Percentiles rank a stretch among this genome's conserved stretches.
phyloP scores from a whole-genome alignment of 345 rosid genomes.

The Nephelium lappaceum region DNA sequence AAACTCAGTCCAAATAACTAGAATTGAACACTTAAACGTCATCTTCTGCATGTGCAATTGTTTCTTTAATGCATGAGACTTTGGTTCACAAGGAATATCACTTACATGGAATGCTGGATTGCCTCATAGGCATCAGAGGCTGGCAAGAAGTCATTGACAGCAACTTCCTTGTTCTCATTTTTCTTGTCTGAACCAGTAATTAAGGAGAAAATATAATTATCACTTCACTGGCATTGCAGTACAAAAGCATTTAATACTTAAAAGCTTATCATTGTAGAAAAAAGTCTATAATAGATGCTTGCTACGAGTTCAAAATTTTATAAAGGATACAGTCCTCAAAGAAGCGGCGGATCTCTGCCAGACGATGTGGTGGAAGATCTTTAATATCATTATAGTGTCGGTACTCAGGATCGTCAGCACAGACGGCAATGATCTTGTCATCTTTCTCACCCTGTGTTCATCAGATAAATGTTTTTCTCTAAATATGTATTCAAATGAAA shows the following conservation, averaged over 20 bases:
- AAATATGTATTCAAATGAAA: neutral
- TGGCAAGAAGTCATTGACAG: slow-evolving; percentile 90
- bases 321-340: slow-evolving; percentile 90
- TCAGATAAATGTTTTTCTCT: slow-evolving; percentile 7
- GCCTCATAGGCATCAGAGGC: slow-evolving; percentile 75
- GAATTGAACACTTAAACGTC: neutral
- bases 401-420: slow-evolving; percentile 99
- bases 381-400: slow-evolving; percentile 88
- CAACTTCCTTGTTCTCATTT: slow-evolving; percentile 99
- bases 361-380: slow-evolving; percentile 95
- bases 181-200: slow-evolving; percentile 74
- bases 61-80: neutral
- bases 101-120: slow-evolving; percentile 92
- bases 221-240: neutral
- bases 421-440: slow-evolving; percentile 98
- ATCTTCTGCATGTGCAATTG: neutral
- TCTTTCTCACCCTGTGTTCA: slow-evolving; percentile 92
- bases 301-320: neutral
- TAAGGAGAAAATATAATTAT: neutral
- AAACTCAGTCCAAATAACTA: neutral
- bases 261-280: neutral
- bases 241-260: neutral
- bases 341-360: slow-evolving; percentile 98
- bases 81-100: neutral
- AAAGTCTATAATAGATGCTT: neutral